Base-by-base conservation (phyloP, 208 protist species). In the Trypanosoma vivax region DNA sequence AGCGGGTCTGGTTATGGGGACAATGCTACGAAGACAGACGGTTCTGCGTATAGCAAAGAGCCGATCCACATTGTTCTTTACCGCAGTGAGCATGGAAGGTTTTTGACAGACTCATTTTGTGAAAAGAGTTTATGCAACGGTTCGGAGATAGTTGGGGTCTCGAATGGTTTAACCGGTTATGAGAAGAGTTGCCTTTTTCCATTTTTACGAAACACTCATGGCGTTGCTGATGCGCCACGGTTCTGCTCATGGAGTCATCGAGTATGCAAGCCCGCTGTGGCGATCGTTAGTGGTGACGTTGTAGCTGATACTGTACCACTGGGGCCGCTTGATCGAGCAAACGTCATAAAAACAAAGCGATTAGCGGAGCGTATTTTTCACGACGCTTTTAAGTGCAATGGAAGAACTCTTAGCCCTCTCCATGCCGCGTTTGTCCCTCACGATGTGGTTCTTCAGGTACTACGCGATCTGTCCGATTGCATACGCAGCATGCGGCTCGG, bases 381-480 rank as follows among this genome's bases (percentile, higher is more conserved):
- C 11, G 18, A 54, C 31, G 57, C 57, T 1, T 64, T 64, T 31
- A 19, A 50, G 39, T 43, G 28, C 30, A 64, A 64, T 40, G 57
- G 57, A 2, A 18, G 39, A 11, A 50, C 24, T 16, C 39, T 48
- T 7, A 25, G 56, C 37, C 28, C 57, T n/a, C 48, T 64, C 7
- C 57, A 54, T 7, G 10, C 72, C 13, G 60, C 19, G 21, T 75
- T 79, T 53, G 42, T 65, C 21, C 56, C 66, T 13, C 37, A 61
- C 24, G 5, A 27, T 21, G 5, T 56, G 19, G 33, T 65, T 14
- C 40, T 66, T 0, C n/a, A 31, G n/a, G 47, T 79, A 11, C 49
- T 79, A 18, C 53, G 61, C 3, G n/a, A 23, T 31, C 35, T 74
- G 7, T 51, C 34, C 27, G 49, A 66, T 13, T 7, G 25, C 11